phyloP scores from a whole-genome alignment of 495 filamentous ascomycete species.

The Saxophila tyrrhenica region DNA sequence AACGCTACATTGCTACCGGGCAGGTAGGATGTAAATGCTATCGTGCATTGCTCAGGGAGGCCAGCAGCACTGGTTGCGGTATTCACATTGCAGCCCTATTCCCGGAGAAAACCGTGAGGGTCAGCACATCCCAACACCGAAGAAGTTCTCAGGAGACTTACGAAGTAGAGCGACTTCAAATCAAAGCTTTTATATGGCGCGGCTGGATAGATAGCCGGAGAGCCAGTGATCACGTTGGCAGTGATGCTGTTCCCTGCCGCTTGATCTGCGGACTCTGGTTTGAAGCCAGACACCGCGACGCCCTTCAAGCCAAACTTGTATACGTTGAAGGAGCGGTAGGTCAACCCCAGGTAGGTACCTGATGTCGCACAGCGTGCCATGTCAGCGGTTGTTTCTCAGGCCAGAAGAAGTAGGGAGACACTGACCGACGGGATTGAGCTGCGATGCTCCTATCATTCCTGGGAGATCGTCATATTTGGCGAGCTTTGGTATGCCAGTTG shows the following conservation, averaged over 20 bases:
- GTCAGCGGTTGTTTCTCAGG: no score
- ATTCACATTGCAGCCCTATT: not conserved
- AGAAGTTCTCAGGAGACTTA: no score
- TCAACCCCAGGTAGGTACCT: no score
- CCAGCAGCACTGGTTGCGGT: not conserved
- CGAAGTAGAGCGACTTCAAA: not conserved
- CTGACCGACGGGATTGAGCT: no score
- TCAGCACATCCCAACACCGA: no score
- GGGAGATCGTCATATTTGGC: no score
- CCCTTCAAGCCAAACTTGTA: not conserved
- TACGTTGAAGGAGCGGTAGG: not conserved
- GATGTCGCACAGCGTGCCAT: no score
- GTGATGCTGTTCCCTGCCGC: not conserved
- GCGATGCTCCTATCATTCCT: no score
- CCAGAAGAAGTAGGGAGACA: no score
- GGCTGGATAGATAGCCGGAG: not conserved
- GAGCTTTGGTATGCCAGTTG: no score
- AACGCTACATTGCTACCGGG: not conserved
- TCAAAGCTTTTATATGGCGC: not conserved
- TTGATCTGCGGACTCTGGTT: not conserved
- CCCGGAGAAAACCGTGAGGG: not conserved
- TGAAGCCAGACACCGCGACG: not conserved
- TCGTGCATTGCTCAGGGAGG: not conserved
- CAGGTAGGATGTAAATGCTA: not conserved
- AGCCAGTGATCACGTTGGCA: not conserved